A percentile compares a stretch with the other conserved stretches of the same genome.
These are phyloP conservation scores for Apiospora marii DNA, from an alignment of 2,329 filamentous ascomycete species.

Conservation along the genomic window DNA sequence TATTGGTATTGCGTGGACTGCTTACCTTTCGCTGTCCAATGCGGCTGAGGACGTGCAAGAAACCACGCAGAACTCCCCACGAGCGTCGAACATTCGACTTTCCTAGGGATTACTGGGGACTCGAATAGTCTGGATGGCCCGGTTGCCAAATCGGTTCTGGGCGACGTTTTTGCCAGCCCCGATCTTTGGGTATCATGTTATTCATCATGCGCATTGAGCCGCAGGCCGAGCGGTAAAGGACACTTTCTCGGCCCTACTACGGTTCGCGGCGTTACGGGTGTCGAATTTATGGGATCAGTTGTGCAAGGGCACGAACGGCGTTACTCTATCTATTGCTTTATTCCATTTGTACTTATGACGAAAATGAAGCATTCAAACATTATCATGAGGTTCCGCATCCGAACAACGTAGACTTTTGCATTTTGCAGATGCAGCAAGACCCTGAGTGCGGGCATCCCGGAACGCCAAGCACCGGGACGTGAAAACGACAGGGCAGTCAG, in stretches of 20 bases:
- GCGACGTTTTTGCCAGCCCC: neutral
- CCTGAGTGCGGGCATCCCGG: neutral
- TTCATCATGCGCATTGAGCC: constrained; percentile 18
- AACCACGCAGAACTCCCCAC: constrained; percentile 38
- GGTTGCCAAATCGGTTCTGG: neutral
- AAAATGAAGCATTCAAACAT: constrained; percentile 13
- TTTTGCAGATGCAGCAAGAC: neutral
- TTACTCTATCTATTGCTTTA: neutral
- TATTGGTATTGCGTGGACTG: constrained; percentile 96
- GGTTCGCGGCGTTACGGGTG: constrained; percentile 17
- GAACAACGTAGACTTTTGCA: neutral
- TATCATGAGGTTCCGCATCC: neutral
- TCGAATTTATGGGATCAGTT: constrained; percentile 1
- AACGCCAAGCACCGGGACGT: neutral
- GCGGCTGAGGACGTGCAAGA: constrained; percentile 73
- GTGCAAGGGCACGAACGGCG: constrained; percentile 13
- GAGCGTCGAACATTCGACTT: constrained; percentile 48
- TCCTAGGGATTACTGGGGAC: constrained; percentile 23
- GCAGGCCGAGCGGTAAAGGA: constrained; percentile 16
- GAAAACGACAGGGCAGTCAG: neutral
- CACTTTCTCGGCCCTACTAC: constrained; percentile 17
- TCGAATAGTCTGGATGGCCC: neutral
- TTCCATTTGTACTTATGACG: constrained; percentile 16
- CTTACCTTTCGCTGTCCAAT: constrained; percentile 92
- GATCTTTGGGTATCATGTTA: constrained; percentile 13